Conservation (phyloP, 257 asterid genomes). For the Gentiana macrophylla region DNA sequence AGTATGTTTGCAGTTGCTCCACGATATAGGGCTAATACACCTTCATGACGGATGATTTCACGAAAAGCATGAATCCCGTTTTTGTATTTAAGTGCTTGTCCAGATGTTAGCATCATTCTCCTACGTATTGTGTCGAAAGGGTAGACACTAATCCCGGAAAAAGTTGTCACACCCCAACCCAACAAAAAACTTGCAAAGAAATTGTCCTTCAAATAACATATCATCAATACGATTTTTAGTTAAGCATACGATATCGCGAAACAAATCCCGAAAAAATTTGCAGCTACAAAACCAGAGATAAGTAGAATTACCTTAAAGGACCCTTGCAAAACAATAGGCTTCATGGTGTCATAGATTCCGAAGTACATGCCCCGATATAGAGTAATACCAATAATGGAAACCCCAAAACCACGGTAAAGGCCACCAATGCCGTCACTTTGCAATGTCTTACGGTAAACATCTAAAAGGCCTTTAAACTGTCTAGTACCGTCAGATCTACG, state of each 20-base stretch:
- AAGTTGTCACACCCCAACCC: constrained; percentile 92
- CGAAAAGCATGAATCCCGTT: constrained; percentile 56
- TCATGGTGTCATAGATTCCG: constrained; percentile 91
- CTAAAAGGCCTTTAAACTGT: constrained; percentile 36
- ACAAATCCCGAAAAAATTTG: no score
- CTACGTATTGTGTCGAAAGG: constrained; percentile 90
- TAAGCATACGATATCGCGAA: no score
- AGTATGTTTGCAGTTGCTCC: constrained; percentile 91
- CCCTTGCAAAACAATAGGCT: constrained; percentile 87
- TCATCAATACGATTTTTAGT: neutral
- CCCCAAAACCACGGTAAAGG: constrained; percentile 91
- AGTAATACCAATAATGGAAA: constrained; percentile 74
- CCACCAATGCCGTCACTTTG: constrained; percentile 72
- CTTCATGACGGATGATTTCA: constrained; percentile 61
- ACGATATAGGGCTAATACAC: constrained; percentile 53
- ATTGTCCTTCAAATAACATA: constrained; percentile 50
- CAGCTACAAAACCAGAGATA: no score
- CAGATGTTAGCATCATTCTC: constrained; percentile 97
- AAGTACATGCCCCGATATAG: constrained; percentile 96
- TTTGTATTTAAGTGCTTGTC: constrained; percentile 63
- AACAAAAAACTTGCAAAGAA: constrained; percentile 78
- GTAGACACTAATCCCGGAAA: constrained; percentile 86
- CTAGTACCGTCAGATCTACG: constrained; percentile 22
- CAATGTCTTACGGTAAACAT: constrained; percentile 75
- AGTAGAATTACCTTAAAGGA: constrained; percentile 42